Percentiles rank a stretch among this genome's conserved stretches.
These are phyloP conservation scores for Vigna nakashimae DNA, from an alignment of 306 rosid genomes.

Conservation along the genomic window DNA sequence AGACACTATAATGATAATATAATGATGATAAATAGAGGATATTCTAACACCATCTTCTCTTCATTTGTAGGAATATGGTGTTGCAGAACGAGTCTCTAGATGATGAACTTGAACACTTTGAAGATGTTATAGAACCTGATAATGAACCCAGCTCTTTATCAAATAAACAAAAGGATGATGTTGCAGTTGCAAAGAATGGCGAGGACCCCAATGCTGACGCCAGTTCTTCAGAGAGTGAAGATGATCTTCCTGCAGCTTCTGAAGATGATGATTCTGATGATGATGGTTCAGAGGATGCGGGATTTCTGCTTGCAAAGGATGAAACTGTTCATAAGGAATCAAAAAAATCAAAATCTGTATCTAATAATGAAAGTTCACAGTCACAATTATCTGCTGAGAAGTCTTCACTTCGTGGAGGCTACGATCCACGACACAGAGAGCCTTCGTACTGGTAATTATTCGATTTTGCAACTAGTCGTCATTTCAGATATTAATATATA, in stretches of 20 bases:
- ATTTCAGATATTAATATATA: neutral
- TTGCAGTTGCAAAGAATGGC: slow-evolving; percentile 36
- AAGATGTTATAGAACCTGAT: slow-evolving; percentile 73
- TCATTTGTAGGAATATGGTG: slow-evolving; percentile 70
- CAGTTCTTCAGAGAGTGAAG: slow-evolving; percentile 71
- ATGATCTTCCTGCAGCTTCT: slow-evolving; percentile 62
- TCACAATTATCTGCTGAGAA: slow-evolving; percentile 52
- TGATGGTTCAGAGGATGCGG: slow-evolving; percentile 63
- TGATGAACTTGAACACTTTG: slow-evolving; percentile 92
- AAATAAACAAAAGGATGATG: slow-evolving; percentile 45
- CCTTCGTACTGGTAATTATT: slow-evolving; percentile 79
- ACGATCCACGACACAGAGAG: slow-evolving; percentile 83
- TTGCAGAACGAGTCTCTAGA: slow-evolving; percentile 79
- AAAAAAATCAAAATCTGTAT: slow-evolving; percentile 41
- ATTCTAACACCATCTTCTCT: neutral
- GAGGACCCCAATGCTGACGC: slow-evolving; percentile 52
- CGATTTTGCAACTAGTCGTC: neutral
- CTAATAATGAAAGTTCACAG: slow-evolving; percentile 47
- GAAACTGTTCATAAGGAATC: slow-evolving; percentile 45
- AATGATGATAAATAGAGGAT: no score
- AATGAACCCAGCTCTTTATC: slow-evolving; percentile 51
- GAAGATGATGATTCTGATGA: slow-evolving; percentile 75
- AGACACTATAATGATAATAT: no score
- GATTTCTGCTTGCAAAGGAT: slow-evolving; percentile 50
- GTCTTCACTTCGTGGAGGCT: slow-evolving; percentile 79